These are phyloP conservation scores for Globisporangium spinosum DNA, from an alignment of 352 stramenopile species.

Conservation along the genomic window DNA sequence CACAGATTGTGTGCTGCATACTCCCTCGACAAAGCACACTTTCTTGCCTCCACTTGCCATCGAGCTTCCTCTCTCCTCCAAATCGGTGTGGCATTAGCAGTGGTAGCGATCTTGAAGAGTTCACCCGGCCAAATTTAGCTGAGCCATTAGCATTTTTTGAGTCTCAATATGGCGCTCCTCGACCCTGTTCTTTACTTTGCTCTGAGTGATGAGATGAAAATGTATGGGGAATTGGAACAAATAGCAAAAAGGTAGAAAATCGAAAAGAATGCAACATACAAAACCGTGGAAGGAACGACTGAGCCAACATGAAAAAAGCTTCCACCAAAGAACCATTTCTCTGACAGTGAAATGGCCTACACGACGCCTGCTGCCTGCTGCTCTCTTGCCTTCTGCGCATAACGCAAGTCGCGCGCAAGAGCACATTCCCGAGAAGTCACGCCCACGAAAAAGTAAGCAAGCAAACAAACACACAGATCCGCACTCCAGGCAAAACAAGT, in stretches of 20 bases:
- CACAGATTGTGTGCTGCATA: too few relatives aligned
- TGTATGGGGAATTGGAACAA: not conserved
- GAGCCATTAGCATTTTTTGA: too few relatives aligned
- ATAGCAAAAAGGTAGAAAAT: not conserved
- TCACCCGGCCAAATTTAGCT: too few relatives aligned
- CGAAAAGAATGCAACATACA: not conserved
- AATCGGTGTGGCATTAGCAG: too few relatives aligned
- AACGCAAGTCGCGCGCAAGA: slow-evolving; percentile 13
- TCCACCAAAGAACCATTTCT: slow-evolving; percentile 2
- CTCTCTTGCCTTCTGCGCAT: not conserved
- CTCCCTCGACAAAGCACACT: too few relatives aligned
- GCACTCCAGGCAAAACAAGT: not conserved
- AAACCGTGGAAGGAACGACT: slow-evolving; percentile 13
- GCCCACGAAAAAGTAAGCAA: not conserved
- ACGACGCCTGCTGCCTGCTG: too few relatives aligned
- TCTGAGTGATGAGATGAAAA: too few relatives aligned
- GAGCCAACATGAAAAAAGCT: not conserved
- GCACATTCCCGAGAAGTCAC: not conserved
- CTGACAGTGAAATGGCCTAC: not conserved
- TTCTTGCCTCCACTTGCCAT: too few relatives aligned
- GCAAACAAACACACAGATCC: not conserved
- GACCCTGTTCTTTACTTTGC: too few relatives aligned
- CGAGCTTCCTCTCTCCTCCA: too few relatives aligned
- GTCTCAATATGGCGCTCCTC: too few relatives aligned
- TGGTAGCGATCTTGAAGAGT: too few relatives aligned